Evolutionary conservation across 73 alveolate genomes (phyloP).

Genomic region (Paraurostyla sp.): DNA sequence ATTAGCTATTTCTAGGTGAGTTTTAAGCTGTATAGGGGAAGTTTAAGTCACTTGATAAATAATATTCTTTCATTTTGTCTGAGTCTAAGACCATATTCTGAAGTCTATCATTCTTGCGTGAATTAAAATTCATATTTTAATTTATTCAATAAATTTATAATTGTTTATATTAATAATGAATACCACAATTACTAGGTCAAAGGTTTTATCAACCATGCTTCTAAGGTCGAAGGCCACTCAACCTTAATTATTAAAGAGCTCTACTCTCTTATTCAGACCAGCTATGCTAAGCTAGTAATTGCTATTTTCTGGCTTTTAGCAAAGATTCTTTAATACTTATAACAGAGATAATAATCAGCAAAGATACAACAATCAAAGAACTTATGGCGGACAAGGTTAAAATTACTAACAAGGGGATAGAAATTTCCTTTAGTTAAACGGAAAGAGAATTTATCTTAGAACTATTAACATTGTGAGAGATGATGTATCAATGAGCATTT

Average conservation of each 20-base stretch:
- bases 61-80: neutral
- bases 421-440: neutral
- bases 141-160: no score
- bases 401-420: neutral
- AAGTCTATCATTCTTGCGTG: neutral
- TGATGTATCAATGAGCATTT: neutral
- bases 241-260: no score
- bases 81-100: neutral
- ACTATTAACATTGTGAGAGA: neutral
- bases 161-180: neutral
- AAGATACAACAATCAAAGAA: no score
- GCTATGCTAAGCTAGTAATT: no score
- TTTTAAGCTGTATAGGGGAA: slow-evolving; percentile 13
- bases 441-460: slow-evolving; percentile 26
- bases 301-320: no score
- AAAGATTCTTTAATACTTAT: no score
- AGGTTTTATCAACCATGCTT: no score
- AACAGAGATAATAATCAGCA: no score
- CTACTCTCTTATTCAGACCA: no score
- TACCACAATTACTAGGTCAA: no score
- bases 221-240: no score
- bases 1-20: neutral
- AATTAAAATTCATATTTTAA: neutral
- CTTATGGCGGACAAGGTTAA: neutral
- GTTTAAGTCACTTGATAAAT: neutral